Evolutionary conservation across 148 eudicot genomes (phyloP), one percentile per base, ranked within the genome.

Genomic region (Suaeda aralocaspica): DNA sequence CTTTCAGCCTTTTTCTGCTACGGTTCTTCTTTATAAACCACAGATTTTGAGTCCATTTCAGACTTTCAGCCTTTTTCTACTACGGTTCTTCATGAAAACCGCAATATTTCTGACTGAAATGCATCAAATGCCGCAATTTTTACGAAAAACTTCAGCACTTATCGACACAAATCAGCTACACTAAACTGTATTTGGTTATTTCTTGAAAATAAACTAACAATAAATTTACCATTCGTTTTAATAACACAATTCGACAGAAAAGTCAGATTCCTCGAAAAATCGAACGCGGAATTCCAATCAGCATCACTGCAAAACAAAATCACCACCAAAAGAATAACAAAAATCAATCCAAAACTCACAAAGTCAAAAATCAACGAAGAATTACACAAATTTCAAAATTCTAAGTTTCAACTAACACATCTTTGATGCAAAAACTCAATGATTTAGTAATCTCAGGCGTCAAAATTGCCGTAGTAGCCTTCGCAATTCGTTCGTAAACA

Each of bases 221-320:
- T 12, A n/a, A 2, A 0, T n/a, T 8, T 81, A 87, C 96, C 96
- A 76, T 72, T 79, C 13, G 84, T 84, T 64, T 42, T 59, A 15
- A 72, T 45, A 57, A 81, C 59, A 63, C 96, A 90, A 10, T 39
- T 68, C 14, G 79, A 74, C 80, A 90, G 59, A 70, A 87, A 90
- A 26, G 58, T 29, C 67, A 84, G 72, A 76, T 90, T 74, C 31
- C 76, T 69, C 1, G 92, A 81, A 67, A 90, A 87, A 74, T 90
- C 80, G 56, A 90, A 90, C 0, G 92, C 88, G 3, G 68, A 67
- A 66, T 85, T 71, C 96, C 92, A 87, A 58, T 90, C 96, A 70
- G 82, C 85, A 59, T 84, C 73, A 63, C 96, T 90, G 76, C 41
- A 83, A 62, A n/a, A 30, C 64, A 31, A 33, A 56, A 11, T 9